Evolutionary conservation across 108 stramenopile genomes (phyloP).

Genomic region (Cyclotella distinguenda): DNA sequence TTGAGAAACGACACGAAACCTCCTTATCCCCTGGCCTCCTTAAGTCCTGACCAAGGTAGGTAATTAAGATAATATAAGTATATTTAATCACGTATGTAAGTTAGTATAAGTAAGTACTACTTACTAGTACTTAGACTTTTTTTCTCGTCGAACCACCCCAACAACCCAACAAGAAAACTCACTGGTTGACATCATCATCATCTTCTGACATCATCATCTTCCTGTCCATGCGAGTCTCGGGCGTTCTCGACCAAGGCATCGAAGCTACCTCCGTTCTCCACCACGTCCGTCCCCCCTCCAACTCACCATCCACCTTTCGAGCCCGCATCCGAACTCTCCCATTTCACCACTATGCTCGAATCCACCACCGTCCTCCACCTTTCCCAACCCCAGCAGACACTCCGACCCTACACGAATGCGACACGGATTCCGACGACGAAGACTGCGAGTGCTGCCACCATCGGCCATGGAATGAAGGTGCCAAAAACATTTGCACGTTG

Average conservation of each 20-base stretch:
- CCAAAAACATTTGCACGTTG: constrained; percentile 44
- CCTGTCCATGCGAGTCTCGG: constrained; percentile 2
- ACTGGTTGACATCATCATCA: too few species aligned
- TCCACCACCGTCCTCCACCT: background rate
- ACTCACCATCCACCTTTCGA: background rate
- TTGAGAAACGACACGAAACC: too few species aligned
- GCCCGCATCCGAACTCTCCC: background rate
- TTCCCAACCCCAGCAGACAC: background rate
- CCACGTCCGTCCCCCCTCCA: background rate
- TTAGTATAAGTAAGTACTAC: too few species aligned
- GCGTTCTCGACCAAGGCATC: constrained; percentile 17
- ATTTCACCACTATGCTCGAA: background rate
- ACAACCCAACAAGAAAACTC: too few species aligned
- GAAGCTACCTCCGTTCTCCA: background rate
- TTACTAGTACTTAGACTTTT: too few species aligned
- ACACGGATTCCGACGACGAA: constrained; percentile 23
- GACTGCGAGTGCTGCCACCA: constrained; percentile 35
- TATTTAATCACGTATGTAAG: too few species aligned
- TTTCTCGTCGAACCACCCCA: too few species aligned
- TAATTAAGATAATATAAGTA: too few species aligned
- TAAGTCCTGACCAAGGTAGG: too few species aligned
- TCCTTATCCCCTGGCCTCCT: too few species aligned
- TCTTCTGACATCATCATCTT: too few species aligned
- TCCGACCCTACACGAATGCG: background rate
- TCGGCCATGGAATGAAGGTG: constrained; percentile 20